Conservation (phyloP, 805 yeast species). For the Candida suzukii region DNA sequence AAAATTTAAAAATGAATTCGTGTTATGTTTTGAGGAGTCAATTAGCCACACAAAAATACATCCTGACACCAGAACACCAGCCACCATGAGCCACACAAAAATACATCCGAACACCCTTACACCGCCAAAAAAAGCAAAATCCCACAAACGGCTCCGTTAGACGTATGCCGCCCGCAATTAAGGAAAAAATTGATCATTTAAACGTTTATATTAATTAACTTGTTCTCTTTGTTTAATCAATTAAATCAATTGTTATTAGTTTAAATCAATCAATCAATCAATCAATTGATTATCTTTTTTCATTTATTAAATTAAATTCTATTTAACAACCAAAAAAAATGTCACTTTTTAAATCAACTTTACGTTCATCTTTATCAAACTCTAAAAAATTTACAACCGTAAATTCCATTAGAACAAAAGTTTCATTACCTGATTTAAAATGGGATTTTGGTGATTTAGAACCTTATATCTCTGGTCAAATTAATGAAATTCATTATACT, state of each 20-base stretch:
- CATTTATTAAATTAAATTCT: background rate
- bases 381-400: slow-evolving; percentile 3
- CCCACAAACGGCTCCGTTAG: no score
- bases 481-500: slow-evolving; percentile 79
- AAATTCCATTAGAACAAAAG: slow-evolving; percentile 47
- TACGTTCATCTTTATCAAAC: slow-evolving; percentile 15
- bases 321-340: slow-evolving; percentile 2
- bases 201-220: no score
- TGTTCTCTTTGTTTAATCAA: background rate
- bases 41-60: no score
- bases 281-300: background rate
- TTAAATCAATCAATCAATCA: background rate
- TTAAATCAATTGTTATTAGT: background rate
- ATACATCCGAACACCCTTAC: no score
- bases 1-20: no score
- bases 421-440: slow-evolving; percentile 72
- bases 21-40: no score
- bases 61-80: no score
- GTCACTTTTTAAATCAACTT: slow-evolving; percentile 20
- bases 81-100: no score
- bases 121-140: no score
- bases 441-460: slow-evolving; percentile 83
- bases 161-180: no score
- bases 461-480: slow-evolving; percentile 80
- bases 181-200: no score